These are phyloP conservation scores for Pseudocercospora macadamiae DNA, from an alignment of 2,329 filamentous ascomycete species.

Conservation along the genomic window DNA sequence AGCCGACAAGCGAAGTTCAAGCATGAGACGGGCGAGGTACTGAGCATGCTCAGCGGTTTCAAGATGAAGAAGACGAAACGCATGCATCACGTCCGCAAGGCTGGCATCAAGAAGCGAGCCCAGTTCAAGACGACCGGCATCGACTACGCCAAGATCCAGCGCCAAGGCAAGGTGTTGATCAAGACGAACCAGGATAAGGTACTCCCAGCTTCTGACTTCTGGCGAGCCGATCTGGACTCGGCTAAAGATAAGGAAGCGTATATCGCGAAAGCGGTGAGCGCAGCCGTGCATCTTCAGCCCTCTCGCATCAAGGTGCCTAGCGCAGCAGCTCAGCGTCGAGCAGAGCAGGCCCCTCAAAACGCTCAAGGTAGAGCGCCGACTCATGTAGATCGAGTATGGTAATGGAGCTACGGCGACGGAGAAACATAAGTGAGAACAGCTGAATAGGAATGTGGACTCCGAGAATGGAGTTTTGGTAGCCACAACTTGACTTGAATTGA, in stretches of 20 bases:
- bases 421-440: too few relatives aligned
- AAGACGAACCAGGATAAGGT: not conserved
- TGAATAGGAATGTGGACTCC: too few relatives aligned
- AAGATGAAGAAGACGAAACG: not conserved
- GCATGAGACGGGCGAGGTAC: not conserved
- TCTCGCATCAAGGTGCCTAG: not conserved
- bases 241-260: not conserved
- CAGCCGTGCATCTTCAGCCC: not conserved
- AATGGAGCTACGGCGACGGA: not conserved
- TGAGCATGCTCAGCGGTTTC: not conserved
- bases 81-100: not conserved
- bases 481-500: too few relatives aligned
- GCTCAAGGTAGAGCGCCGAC: not conserved
- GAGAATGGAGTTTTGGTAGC: too few relatives aligned
- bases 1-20: not conserved
- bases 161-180: not conserved
- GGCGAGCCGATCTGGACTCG: not conserved
- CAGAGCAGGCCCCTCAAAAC: not conserved
- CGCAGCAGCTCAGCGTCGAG: not conserved
- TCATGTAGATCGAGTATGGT: not conserved
- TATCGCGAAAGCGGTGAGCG: not conserved
- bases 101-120: not conserved
- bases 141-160: not conserved
- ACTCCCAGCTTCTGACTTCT: not conserved
- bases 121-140: not conserved